Base-by-base conservation (phyloP, 768 basidiomycete species). In the Coprinopsis cinerea region DNA sequence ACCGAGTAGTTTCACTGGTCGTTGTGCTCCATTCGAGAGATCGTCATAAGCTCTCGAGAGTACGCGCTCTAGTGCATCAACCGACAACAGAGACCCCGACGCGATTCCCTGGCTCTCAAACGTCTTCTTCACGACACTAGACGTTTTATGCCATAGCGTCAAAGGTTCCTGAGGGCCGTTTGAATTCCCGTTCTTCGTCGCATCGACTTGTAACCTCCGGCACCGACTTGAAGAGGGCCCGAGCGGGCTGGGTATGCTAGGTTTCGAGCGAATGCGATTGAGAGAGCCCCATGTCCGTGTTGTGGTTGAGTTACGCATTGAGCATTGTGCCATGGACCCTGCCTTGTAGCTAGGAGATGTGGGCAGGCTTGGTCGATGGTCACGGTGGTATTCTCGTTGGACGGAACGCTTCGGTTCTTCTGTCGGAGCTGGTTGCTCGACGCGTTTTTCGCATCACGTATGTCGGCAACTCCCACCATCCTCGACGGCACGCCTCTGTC, bases 1-100 rank as follows among this genome's bases (percentile, higher is more conserved):
- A 80, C 82, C 76, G 37, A 69, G 69, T 47, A 85, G 61, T 32
- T 72, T 74, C 30, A 71, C 74, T 35, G 70, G 67, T 34, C 62
- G 59, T 35, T 62, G 59, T 17, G 56, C 57, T 7, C 64, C 59
- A 26, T 59, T 56, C 25, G 64, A 63, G 3, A 74, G 53, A 52
- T 69, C 56, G 46, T 69, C 58, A 57, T 67, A 63, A 28, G 67
- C 67, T 37, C 56, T 59, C 17, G 67, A 67, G 51, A 75, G 60
- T 23, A 81, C 52, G 7, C 67, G 60, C 32, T 72, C 61, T 82
- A 81, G 83, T 53, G 70, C 69, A n/a, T 67, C 67, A 4, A 53
- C 37, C 32, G 55, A 59, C 24, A 62, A 52, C 13, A 53, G 22
- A 18, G 55, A 49, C 41, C 43, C 51, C 13, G 57, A 52, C 35